Evolutionary conservation across 208 protist genomes (phyloP), one percentile per base, ranked within the genome.

Genomic region (Crithidia sp.): DNA sequence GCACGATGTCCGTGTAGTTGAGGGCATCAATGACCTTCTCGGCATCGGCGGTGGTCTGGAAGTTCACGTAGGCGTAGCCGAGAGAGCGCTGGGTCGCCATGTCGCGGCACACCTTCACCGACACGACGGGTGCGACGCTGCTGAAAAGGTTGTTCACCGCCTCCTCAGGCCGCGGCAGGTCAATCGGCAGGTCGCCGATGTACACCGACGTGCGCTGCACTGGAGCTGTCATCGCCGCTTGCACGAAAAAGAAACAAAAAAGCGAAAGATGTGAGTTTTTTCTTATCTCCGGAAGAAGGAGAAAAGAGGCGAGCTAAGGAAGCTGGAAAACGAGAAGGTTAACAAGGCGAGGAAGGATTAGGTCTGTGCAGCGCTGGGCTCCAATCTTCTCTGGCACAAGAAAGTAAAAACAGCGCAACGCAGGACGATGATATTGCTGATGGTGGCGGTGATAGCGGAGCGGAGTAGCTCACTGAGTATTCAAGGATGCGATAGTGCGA

Each of bases 61-160:
- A 99, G 89, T 99, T 99, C n/a, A 99, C 96, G 85, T 99, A 99
- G 45, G 93, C 98, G 81, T 99, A 99, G 71, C 95, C 96, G 16
- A 99, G 87, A 8, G 95, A 99, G 43, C 88, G 85, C 79, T 96
- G 91, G 28, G 96, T 98, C 19, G 92, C 87, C 55, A 87, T 85
- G 76, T 99, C 97, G 62, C 97, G 93, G 75, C 97, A 99, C 52
- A 99, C 93, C 63, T 94, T 91, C 62, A 99, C 97, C 14, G 94
- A 98, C 41, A 92, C 87, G 60, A 99, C 93, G 9, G 93, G 93
- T 47, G 96, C 98, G 47, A 98, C 88, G 52, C 88, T 84, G 71
- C 91, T 97, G 90, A 99, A 99, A 58, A 98, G 65, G 66, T 97
- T 96, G 74, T 96, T 98, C 50, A 99, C 84, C 16, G 86, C 68